Evolutionary conservation across 2,329 filamentous ascomycete genomes (phyloP).

Genomic region (Aspergillus novofumigatus): DNA sequence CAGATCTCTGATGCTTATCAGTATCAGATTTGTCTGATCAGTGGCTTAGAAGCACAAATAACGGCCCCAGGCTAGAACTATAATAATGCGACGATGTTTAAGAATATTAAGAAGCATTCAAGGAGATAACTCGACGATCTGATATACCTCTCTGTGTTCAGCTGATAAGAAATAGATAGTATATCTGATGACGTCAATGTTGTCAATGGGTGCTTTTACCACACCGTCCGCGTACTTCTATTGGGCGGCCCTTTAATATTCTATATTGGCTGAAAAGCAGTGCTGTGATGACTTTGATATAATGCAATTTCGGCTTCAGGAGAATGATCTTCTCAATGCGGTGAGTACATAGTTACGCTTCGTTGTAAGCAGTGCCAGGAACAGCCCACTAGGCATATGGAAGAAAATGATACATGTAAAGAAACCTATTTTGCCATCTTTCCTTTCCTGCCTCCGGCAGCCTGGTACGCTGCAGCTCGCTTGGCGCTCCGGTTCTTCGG

Average conservation of each 20-base stretch:
- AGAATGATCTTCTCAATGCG: background rate
- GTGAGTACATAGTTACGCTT: background rate
- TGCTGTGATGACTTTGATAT: background rate
- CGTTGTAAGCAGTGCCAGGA: background rate
- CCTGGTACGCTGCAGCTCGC: slow-evolving; percentile 42
- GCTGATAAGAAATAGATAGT: background rate
- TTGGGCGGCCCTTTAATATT: background rate
- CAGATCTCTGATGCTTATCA: background rate
- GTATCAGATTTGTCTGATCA: background rate
- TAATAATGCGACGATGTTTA: background rate
- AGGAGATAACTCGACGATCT: background rate
- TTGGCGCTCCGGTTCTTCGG: slow-evolving; percentile 39
- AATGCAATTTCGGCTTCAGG: background rate
- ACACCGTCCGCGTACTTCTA: background rate
- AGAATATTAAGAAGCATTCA: background rate
- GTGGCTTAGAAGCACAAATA: too few relatives aligned
- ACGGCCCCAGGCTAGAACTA: background rate
- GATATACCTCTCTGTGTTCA: background rate
- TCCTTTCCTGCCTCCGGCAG: slow-evolving; percentile 30
- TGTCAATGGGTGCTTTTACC: background rate
- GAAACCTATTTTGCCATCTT: slow-evolving; percentile 9
- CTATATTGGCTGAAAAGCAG: background rate
- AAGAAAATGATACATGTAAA: background rate
- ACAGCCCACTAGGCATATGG: background rate
- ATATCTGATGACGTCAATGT: background rate